These are phyloP conservation scores for Solanum bulbocastanum DNA, from an alignment of 257 asterid genomes.

Conservation along the genomic window DNA sequence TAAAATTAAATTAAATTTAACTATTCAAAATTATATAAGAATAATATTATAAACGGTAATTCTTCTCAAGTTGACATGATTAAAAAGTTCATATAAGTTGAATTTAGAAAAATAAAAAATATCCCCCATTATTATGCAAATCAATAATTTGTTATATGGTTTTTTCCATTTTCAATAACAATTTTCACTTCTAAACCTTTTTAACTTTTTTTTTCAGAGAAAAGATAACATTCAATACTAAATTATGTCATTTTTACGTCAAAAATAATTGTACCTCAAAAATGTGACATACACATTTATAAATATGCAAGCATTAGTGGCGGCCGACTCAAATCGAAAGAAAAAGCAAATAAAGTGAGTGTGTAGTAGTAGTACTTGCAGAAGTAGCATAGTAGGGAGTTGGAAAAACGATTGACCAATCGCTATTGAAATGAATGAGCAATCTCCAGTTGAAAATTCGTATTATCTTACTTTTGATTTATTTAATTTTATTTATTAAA, in stretches of 20 bases:
- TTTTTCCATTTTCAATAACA: background rate
- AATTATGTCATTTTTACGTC: too few relatives aligned
- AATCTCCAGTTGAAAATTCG: background rate
- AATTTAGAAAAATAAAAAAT: background rate
- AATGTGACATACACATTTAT: background rate
- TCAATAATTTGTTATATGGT: background rate
- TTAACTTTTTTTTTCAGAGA: too few relatives aligned
- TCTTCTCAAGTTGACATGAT: background rate
- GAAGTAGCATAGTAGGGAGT: background rate
- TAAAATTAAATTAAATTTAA: background rate
- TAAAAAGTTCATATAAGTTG: background rate
- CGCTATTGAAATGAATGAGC: background rate
- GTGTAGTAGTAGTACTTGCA: background rate
- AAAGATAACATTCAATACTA: background rate
- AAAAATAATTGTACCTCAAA: background rate
- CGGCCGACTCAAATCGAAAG: background rate
- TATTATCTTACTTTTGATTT: too few relatives aligned
- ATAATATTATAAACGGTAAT: background rate
- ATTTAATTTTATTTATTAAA: too few relatives aligned
- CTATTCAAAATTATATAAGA: background rate
- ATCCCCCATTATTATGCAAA: background rate
- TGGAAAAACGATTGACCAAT: too few relatives aligned
- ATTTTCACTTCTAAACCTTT: background rate
- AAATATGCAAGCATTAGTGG: background rate
- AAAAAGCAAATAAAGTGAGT: background rate